A percentile compares a stretch with the other conserved stretches of the same genome.
Conservation (phyloP, 1,284 basidiomycete species). For the Leccinum griseonigrum region DNA sequence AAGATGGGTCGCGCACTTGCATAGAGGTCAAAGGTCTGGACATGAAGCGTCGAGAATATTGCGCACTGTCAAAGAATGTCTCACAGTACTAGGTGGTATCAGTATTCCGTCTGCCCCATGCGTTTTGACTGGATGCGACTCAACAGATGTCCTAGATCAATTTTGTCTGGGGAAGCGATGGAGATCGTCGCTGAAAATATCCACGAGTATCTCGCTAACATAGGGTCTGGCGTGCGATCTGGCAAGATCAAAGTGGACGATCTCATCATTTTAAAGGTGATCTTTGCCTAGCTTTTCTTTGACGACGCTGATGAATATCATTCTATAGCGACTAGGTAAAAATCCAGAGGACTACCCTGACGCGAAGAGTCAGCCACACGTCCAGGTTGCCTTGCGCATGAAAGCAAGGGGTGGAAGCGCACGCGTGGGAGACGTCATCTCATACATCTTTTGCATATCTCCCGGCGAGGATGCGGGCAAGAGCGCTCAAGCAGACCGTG, state of each 20-base stretch:
- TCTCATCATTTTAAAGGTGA: constrained; percentile 91
- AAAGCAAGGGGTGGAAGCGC: constrained; percentile 82
- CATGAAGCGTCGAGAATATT: constrained; percentile 99
- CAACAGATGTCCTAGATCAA: constrained; percentile 60
- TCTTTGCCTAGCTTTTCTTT: constrained; percentile 6
- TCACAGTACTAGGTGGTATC: constrained; percentile 67
- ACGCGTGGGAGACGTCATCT: constrained; percentile 89
- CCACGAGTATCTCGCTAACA: constrained; percentile 83
- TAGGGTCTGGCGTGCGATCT: constrained; percentile 75
- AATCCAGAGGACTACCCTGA: constrained; percentile 97
- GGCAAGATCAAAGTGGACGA: constrained; percentile 86
- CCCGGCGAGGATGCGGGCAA: constrained; percentile 75
- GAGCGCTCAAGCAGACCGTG: constrained; percentile 84
- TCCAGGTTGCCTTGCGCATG: constrained; percentile 93
- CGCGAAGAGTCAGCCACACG: constrained; percentile 92
- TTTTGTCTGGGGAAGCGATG: constrained; percentile 89
- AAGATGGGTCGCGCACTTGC: constrained; percentile 70
- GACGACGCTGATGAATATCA: not conserved
- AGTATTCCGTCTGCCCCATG: not conserved
- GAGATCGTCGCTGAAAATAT: constrained; percentile 91
- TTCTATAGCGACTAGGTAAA: constrained; percentile 80
- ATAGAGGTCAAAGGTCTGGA: constrained; percentile 97
- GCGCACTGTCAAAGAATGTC: constrained; percentile 86
- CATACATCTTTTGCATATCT: constrained; percentile 91
- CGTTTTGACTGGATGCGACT: not conserved